phyloP scores from a whole-genome alignment of 768 basidiomycete genomes.

The Guyanaporus albipodus region DNA sequence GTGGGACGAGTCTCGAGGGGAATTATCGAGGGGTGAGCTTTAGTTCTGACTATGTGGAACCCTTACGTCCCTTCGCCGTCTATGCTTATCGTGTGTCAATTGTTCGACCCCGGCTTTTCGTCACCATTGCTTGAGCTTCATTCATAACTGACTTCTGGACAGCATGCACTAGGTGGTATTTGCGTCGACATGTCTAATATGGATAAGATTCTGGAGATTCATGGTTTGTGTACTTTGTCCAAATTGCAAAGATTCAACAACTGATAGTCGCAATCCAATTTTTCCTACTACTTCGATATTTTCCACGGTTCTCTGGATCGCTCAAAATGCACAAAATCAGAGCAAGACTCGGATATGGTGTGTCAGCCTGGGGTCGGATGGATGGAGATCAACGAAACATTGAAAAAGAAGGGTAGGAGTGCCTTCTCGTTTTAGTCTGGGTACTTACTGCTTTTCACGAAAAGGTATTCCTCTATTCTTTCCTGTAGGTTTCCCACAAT shows the following conservation, averaged over 20 bases:
- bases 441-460: neutral
- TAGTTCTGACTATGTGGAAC: no score
- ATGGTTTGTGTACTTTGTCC: conserved; percentile 42
- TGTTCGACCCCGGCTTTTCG: no score
- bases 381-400: conserved; percentile 66
- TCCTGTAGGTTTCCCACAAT: conserved; percentile 45
- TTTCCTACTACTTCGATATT: neutral
- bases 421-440: neutral
- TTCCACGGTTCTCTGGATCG: neutral
- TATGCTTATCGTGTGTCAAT: no score
- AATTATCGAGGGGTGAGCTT: conserved; percentile 59
- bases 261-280: neutral
- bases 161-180: conserved; percentile 52
- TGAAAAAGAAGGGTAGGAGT: conserved; percentile 53
- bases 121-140: no score
- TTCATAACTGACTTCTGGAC: conserved; percentile 1
- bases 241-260: neutral
- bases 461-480: conserved; percentile 78
- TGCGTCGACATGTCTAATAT: conserved; percentile 77
- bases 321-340: conserved; percentile 34
- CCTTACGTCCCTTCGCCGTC: neutral
- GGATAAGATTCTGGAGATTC: conserved; percentile 72
- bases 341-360: conserved; percentile 66
- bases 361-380: conserved; percentile 72
- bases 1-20: conserved; percentile 80